Base-by-base conservation (phyloP, 352 stramenopile genomes). In the Phytopythium chamaehyphon region DNA sequence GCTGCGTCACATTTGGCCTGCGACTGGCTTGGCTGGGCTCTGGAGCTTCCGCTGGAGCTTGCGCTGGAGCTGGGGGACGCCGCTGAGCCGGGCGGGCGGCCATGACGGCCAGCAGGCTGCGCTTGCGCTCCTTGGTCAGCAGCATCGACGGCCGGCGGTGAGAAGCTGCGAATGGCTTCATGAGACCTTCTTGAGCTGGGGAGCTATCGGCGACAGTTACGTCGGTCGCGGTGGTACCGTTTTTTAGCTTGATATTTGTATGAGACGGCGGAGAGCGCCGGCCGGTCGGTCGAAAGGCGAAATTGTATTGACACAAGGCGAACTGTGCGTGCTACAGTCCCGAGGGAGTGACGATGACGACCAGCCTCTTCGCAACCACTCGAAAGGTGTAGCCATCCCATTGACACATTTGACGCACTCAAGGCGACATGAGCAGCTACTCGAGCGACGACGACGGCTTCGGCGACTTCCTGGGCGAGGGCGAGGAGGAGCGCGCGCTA, bases 381-480 rank as follows among this genome's bases (percentile, higher is more conserved):
- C 28, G 28, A 33, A 33, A 9, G 33, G 9, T 24, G 22, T 47
- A 33, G 19, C 28, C 44, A 40, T 9, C n/a, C 28, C 26, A 50
- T 6, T 37, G 24, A 49, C 22, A 33, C 40, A 36, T 38, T 26
- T 16, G 22, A 16, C 19, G 19, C 26, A n/a, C 6, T n/a, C 38
- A 16, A 14, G 22, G 10, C 42, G 14, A 11, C 15, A 26, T 48
- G 12, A 51, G 14, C 3, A 51, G 46, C 15, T 21, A 42, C 28
- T n/a, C n/a, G n/a, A 33, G 28, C 15, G 31, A 42, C 14, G 75
- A 88, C 66, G 77, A 89, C 45, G 78, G 75, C 22, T 89, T 89
- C 46, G 62, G 66, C 53, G 75, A 89, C 55, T 75, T 79, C 44
- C 52, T 87, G 48, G 72, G 66, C 57, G 73, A 88, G 11, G 68